Base-by-base conservation (phyloP, 73 alveolate species). In the Paraurostyla sp. region DNA sequence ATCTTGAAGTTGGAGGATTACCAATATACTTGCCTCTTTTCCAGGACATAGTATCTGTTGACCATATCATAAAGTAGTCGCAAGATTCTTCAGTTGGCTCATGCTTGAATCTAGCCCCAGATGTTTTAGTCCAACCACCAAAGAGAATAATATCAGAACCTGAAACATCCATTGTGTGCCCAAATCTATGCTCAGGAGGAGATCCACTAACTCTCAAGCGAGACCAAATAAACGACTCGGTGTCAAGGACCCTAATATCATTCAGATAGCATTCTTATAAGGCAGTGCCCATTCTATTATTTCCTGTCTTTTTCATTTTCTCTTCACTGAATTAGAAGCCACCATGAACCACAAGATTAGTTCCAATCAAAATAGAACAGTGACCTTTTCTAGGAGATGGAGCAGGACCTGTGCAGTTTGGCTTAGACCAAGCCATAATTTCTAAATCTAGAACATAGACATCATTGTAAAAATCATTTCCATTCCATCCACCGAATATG, bases 401-500 rank as follows among this genome's bases (percentile, higher is more conserved):
- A 52, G 99, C 97, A 50, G 99, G 99, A 9, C 99, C 99, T 22
- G 98, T 87, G 51, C 97, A 90, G 0, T 93, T 94, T n/a, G 99
- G 99, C 83, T 95, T 91, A 54, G 98, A 94, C 99, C 99, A 98
- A 11, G 99, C 99, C 98, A 98, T 97, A 63, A 96, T 96, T 71
- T 97, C 99, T 29, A 98, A 93, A 69, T 98, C 99, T 29, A 97
- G 96, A 32, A 96, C 97, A 81, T 92, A 91, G 32, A 98, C 98
- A 91, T 98, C 99, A 91, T 97, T 97, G 90, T 92, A 98, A 92
- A 94, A 98, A 30, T 89, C 95, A 56, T 89, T 94, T 57, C 99
- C 99, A 78, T 97, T 97, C 99, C 99, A 96, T 13, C 99, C 99
- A 35, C 99, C 99, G 71, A 98, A 98, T 43, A 98, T 93, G 90